Evolutionary conservation across 805 yeast species (phyloP), one percentile per base, ranked within the genome.

Genomic region (Kazachstania viticola): DNA sequence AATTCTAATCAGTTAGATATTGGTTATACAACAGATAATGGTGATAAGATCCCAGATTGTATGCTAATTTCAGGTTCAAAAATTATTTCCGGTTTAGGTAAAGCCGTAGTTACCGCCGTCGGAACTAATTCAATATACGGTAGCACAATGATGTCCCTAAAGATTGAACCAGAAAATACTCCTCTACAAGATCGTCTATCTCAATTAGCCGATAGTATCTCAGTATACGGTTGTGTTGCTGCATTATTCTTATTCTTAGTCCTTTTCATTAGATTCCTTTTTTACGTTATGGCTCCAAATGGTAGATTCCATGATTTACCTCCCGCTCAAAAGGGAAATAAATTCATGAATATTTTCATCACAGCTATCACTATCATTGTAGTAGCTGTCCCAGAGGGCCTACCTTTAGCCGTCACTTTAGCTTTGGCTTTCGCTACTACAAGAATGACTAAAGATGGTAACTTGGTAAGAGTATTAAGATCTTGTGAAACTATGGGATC

Each of bases 401-500:
- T 91, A 35, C 99, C 99, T 1, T 65, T 91, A 35, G 99, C 99
- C 2, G 98, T 91, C 13, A 91, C 99, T 1, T 66, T 91, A 29
- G 95, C 98, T 0, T 65, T 91, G 43, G 98, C 98, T 0, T 91
- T 91, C 64, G 98, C 99, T 2, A 91, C 98, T 2, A 87, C 95
- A 8, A 72, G 97, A 58, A 91, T 91, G 99, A 85, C 94, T 14
- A 80, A 81, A 54, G 95, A 91, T 55, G 94, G 93, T 41, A 88
- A 88, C 54, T 65, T 91, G 48, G 99, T 91, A n/a, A 75, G 98
- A 46, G 94, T 84, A 8, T 65, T 91, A 43, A 78, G 77, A 49
- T 78, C 94, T 28, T 91, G 98, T 68, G 99, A 91, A 59, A 91
- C 95, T 13, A 88, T 91, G 97, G 98, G 99, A 27, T 84, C 94